phyloP scores from a whole-genome alignment of 305 asterid genomes.

The Solanum hybrid region DNA sequence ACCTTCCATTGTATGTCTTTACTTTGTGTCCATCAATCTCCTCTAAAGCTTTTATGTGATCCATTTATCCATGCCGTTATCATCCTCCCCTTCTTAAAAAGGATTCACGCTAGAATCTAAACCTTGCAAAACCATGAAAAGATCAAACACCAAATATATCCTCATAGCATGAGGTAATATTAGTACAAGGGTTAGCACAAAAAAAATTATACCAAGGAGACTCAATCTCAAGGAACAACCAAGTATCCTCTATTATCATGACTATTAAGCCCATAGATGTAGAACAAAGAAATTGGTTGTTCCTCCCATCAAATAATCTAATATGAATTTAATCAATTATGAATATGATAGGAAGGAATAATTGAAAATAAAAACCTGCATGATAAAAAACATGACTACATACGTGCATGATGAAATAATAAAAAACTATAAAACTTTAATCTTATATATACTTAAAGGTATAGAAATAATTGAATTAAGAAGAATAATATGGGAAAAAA shows the following conservation, averaged over 20 bases:
- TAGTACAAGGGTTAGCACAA: neutral
- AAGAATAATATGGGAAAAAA: no score
- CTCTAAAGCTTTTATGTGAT: neutral
- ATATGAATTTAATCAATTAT: no score
- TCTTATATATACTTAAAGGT: no score
- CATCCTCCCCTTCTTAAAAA: neutral
- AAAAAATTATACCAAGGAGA: neutral
- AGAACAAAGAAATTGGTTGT: neutral
- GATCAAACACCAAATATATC: neutral
- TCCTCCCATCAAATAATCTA: neutral
- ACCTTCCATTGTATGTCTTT: neutral
- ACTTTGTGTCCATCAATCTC: neutral
- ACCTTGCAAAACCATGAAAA: neutral
- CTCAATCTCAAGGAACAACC: neutral
- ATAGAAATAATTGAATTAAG: no score
- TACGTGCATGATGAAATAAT: no score
- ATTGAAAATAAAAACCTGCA: no score
- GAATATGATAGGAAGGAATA: no score
- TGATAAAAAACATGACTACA: no score
- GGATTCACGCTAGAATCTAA: neutral
- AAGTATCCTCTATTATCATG: neutral
- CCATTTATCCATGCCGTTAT: neutral
- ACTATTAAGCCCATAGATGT: neutral
- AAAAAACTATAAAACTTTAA: no score
- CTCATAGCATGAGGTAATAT: neutral